Evolutionary conservation across 208 protist genomes (phyloP), one percentile per base, ranked within the genome.

Genomic region (Acanthamoeba castellanii): DNA sequence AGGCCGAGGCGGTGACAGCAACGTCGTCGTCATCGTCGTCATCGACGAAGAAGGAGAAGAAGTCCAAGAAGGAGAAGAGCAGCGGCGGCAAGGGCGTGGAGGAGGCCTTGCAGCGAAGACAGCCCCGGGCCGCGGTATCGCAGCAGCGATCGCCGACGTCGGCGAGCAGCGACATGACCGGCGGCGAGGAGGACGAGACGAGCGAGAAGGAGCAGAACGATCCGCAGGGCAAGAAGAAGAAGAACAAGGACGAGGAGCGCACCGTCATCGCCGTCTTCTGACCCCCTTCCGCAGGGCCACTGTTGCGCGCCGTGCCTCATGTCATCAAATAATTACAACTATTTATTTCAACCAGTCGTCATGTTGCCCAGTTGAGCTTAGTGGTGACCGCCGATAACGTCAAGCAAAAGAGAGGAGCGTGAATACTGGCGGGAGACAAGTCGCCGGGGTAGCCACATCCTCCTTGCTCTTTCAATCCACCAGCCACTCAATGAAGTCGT

Each of bases 241-340:
- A 64, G 22, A 57, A 84, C n/a, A 61, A 61, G 78, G 78, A 52
- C n/a, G 42, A 52, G 20, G 42, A 64, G 13, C 47, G 78, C 45
- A 87, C 42, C n/a, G 42, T 87, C 50, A 87, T 87, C n/a, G 42
- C 50, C 16, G 78, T 87, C 50, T 87, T 87, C 30, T 87, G 9
- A 64, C 14, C 16, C 59, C 59, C 14, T 0, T 1, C 59, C 59
- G 22, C 7, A n/a, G 20, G 4, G 22, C 68, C 68, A 2, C 52
- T 9, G 14, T 18, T 20, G 14, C 52, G 4, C 5, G 14, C 14
- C 52, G 9, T 30, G 59, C 6, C 59, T 25, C 22, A 20, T 59
- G 55, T 2, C 20, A 59, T 1, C 55, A 59, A 59, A 25, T 59
- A 59, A 59, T 59, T 25, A 59, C 20, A 0, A 59, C 1, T 25